phyloP scores from a whole-genome alignment of 257 asterid genomes.

The Catharanthus roseus region DNA sequence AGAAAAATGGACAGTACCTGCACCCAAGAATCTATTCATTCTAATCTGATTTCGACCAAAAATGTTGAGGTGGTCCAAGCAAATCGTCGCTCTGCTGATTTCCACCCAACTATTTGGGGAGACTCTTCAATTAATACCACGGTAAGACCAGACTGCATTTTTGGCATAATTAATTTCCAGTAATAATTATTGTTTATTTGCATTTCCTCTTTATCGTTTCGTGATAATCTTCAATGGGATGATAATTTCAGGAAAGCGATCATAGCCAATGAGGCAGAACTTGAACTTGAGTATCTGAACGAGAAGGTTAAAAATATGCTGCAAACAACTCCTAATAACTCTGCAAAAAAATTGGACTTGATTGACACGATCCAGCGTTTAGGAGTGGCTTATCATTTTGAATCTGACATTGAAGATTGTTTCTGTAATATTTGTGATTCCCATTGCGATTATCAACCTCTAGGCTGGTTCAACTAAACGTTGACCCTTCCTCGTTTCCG shows the following conservation, averaged over 20 bases:
- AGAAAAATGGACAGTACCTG: no score
- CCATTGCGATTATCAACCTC: no score
- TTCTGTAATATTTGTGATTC: neutral
- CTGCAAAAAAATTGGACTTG: neutral
- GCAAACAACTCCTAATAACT: neutral
- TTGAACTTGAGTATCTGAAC: neutral
- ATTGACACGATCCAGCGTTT: neutral
- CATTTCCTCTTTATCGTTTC: no score
- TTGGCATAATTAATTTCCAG: no score
- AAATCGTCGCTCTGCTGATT: slow-evolving; percentile 13
- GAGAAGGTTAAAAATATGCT: neutral
- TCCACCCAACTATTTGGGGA: slow-evolving; percentile 23
- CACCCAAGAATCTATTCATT: no score
- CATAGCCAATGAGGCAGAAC: neutral
- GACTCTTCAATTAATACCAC: neutral
- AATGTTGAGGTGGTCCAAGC: no score
- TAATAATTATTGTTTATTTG: no score
- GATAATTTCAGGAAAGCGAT: neutral
- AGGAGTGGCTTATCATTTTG: neutral
- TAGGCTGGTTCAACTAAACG: no score
- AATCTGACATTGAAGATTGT: slow-evolving; percentile 5
- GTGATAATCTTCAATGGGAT: no score
- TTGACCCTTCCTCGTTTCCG: no score
- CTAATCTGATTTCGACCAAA: no score
- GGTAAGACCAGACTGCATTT: neutral